A percentile compares a stretch with the other conserved stretches of the same genome.
These are phyloP conservation scores for Stellera chamaejasme DNA, from an alignment of 345 rosid species.

Conservation along the genomic window DNA sequence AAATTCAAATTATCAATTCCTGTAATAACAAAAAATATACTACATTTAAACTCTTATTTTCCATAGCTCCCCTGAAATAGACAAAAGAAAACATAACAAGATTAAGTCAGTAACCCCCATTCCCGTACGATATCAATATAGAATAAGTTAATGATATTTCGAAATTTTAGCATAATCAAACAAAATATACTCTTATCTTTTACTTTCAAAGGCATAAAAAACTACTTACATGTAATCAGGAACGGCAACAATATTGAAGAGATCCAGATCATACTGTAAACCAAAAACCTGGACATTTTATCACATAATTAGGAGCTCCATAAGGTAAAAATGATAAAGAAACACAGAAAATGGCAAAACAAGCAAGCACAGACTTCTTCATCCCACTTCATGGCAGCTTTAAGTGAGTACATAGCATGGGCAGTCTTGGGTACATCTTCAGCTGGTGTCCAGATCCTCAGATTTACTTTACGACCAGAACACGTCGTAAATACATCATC, in stretches of 20 bases:
- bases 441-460: constrained; percentile 93
- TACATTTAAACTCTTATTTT: constrained; percentile 98
- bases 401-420: constrained; percentile 96
- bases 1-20: background rate
- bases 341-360: constrained; percentile 5
- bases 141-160: background rate
- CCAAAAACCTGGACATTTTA: constrained; percentile 69
- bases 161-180: background rate
- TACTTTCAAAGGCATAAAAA: no score
- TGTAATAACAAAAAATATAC: constrained; percentile 8
- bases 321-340: background rate
- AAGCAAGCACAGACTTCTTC: constrained; percentile 56
- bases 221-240: no score
- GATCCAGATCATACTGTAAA: constrained; percentile 95
- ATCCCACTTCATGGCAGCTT: constrained; percentile 99
- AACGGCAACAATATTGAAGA: constrained; percentile 70
- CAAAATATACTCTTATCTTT: no score
- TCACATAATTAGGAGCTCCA: constrained; percentile 9
- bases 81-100: background rate
- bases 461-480: constrained; percentile 74
- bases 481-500: constrained; percentile 73
- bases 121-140: background rate
- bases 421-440: constrained; percentile 90
- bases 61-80: constrained; percentile 94
- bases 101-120: background rate